These are phyloP conservation scores for Medicago ruthenica DNA, from an alignment of 306 rosid species.

Conservation along the genomic window DNA sequence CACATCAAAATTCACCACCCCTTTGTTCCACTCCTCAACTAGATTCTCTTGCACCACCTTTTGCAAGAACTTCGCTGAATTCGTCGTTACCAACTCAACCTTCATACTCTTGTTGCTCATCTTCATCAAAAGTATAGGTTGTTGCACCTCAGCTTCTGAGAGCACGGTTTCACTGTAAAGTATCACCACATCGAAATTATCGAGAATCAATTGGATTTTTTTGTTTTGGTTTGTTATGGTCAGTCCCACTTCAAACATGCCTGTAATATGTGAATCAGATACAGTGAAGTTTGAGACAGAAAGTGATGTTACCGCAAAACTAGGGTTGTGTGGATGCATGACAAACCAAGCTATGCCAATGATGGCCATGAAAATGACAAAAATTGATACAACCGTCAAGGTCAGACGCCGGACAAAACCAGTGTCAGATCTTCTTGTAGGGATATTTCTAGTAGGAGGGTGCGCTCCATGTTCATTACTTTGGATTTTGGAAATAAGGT, in stretches of 20 bases:
- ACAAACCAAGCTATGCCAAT: slow-evolving; percentile 46
- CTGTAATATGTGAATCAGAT: slow-evolving; percentile 22
- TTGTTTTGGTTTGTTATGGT: slow-evolving; percentile 48
- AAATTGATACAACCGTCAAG: not conserved
- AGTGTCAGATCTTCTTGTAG: not conserved
- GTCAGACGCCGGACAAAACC: not conserved
- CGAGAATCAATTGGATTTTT: slow-evolving; percentile 20
- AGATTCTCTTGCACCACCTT: slow-evolving; percentile 17
- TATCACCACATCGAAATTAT: not conserved
- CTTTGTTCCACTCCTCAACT: slow-evolving; percentile 37
- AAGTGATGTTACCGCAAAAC: slow-evolving; percentile 37
- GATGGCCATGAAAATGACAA: slow-evolving; percentile 6
- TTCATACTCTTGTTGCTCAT: slow-evolving; percentile 32
- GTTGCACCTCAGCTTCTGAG: not conserved
- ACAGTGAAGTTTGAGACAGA: slow-evolving; percentile 44
- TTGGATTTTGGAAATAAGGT: too few relatives aligned
- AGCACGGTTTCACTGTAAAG: not conserved
- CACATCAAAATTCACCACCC: slow-evolving; percentile 40
- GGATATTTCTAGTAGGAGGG: not conserved
- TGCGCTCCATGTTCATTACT: slow-evolving; percentile 11
- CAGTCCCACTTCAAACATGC: slow-evolving; percentile 32
- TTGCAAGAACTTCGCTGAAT: not conserved
- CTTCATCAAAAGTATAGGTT: slow-evolving; percentile 3
- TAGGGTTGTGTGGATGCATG: slow-evolving; percentile 38
- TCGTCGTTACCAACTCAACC: slow-evolving; percentile 14